Evolutionary conservation across 176 grass and related monocot species (phyloP), one percentile per base, ranked within the genome.

Genomic region (Oryza rufipogon): DNA sequence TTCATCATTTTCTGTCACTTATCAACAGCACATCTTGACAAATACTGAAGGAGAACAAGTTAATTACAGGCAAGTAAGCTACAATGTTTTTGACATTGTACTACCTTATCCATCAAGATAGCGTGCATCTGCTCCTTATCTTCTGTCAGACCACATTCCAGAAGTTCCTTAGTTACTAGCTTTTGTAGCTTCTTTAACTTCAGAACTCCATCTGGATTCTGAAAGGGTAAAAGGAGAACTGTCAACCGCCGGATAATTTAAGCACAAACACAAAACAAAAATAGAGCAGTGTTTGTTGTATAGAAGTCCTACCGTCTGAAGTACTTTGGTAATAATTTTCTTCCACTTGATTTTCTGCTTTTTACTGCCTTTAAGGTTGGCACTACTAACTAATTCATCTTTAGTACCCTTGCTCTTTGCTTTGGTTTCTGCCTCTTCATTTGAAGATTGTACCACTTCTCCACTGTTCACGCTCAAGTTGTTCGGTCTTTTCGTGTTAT

Each of bases 171-270:
- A n/a, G 83, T 25, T 34, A 96, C 81, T 81, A 90, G 45, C 76
- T 94, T 99, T 83, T 90, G 90, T 54, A 99, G 84, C 75, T 91
- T 98, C 64, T 90, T 98, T 5, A 96, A 80, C 91, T 94, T 99
- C 93, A 99, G 87, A 76, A 38, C 70, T 79, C 88, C 83, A 87
- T 92, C 93, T 2, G 85, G 38, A 45, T 91, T 89, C 96, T 99
- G 77, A 73, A 89, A 87, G 46, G 30, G 41, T 0, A 6, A 23
- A 36, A 48, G 6, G 63, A 47, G 14, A 76, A 34, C 51, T 75
- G 9, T 58, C 38, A 86, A 72, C 19, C 34, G 41, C 48, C 14
- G 13, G 7, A 56, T 23, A 25, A 33, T 17, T 77, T 6, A 30
- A 66, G 64, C 36, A 68, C 20, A 80, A 45, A 1, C 17, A 48